Evolutionary conservation across 306 rosid species (phyloP).

Genomic region (Cucurbita moschata): DNA sequence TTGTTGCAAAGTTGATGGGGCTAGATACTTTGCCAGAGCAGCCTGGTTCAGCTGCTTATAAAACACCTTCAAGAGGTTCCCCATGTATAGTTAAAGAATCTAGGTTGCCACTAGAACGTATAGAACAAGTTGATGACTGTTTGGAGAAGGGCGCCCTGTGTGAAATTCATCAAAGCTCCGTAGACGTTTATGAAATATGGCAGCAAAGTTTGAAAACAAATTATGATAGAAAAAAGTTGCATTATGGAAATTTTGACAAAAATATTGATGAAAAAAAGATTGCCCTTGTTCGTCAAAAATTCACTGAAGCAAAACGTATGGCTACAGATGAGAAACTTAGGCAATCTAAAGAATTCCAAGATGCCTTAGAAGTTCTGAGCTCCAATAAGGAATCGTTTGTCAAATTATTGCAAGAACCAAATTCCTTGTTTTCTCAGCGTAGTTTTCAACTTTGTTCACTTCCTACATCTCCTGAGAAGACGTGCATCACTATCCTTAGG

Average conservation of each 20-base stretch:
- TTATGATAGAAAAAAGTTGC: constrained; percentile 40
- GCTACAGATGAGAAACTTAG: constrained; percentile 55
- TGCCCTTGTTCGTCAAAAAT: constrained; percentile 63
- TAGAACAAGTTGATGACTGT: constrained; percentile 33
- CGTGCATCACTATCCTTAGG: constrained; percentile 65
- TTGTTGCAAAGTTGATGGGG: constrained; percentile 94
- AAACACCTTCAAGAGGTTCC: constrained; percentile 36
- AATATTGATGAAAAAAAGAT: constrained; percentile 37
- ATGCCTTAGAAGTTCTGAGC: constrained; percentile 70
- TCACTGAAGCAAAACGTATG: constrained; percentile 51
- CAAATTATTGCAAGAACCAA: constrained; percentile 50
- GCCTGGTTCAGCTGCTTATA: constrained; percentile 34
- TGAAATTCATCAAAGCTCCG: constrained; percentile 33
- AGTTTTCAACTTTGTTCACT: constrained; percentile 35
- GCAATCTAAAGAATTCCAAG: constrained; percentile 58
- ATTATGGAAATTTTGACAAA: constrained; percentile 39
- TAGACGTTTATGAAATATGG: constrained; percentile 60
- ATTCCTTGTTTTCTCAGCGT: constrained; percentile 36
- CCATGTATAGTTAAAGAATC: constrained; percentile 27
- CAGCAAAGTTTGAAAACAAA: constrained; percentile 40
- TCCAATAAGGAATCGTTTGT: constrained; percentile 63
- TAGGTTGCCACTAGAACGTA: constrained; percentile 28
- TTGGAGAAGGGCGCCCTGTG: constrained; percentile 32
- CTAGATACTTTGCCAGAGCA: constrained; percentile 61
- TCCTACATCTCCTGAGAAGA: constrained; percentile 39